Base-by-base conservation (phyloP, 352 stramenopile genomes). In the Globisporangium lucens region DNA sequence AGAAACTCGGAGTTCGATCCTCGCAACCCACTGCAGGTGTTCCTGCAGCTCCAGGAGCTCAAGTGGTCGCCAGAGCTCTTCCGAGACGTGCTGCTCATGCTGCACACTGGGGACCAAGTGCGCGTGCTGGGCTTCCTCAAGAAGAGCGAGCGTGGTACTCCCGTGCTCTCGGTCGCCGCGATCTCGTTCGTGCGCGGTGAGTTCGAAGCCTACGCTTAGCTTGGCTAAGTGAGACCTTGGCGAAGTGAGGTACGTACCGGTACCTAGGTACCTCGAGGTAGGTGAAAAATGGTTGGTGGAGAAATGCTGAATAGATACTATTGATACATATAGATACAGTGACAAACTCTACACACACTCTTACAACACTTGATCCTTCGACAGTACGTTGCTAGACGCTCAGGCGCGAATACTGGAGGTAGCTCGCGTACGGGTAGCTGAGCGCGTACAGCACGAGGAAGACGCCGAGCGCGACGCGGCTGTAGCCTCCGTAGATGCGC, bases 401-500 rank as follows among this genome's bases (percentile, higher is more conserved):
- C 6, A 71, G 43, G 9, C n/a, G 27, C 24, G 53, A 47, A n/a
- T 67, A 65, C 66, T 72, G 66, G 38, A 52, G 36, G 46, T 72
- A 72, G 33, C 22, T 72, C 61, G 59, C 61, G 58, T 66, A 61
- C 6, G 52, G 38, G 61, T 67, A 75, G 56, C 68, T 65, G 27
- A 70, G n/a, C 2, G 57, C 70, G 30, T 82, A 82, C 27, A 69
- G 68, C 0, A 79, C 7, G 13, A 66, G 47, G 9, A 84, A 69
- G 27, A 70, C 56, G 13, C 68, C 24, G 5, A 75, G 63, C 3
- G 75, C 61, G 27, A 65, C 36, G 12, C 53, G 56, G 49, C 66
- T 84, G 78, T 79, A 84, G n/a, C 76, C 76, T n/a, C 76, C 78
- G 62, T 82, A 79, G 20, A 80, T 62, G 22, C 78, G 78, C 5